phyloP scores from a whole-genome alignment of 2,329 filamentous ascomycete species.

The Talaromyces marneffei region DNA sequence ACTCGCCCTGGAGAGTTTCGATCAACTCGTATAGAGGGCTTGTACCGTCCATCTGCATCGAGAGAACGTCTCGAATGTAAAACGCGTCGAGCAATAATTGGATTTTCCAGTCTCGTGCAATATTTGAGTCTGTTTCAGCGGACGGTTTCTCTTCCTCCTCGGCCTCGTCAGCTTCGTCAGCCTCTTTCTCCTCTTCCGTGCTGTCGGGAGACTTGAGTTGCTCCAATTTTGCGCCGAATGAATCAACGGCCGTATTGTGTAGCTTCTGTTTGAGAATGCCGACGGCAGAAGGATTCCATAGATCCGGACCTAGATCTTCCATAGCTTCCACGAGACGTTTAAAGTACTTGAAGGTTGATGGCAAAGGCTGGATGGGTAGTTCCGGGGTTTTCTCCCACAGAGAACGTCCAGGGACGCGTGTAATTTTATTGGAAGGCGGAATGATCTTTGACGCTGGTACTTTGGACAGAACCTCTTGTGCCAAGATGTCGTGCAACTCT shows the following conservation, averaged over 20 bases:
- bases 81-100: conserved; percentile 36
- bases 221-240: conserved; percentile 21
- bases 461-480: conserved; percentile 44
- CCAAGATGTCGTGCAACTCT: conserved; percentile 59
- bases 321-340: conserved; percentile 61
- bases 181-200: conserved; percentile 5
- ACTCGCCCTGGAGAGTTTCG: conserved; percentile 39
- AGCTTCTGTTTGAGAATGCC: conserved; percentile 56
- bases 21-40: conserved; percentile 43
- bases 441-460: conserved; percentile 43
- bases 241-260: conserved; percentile 41
- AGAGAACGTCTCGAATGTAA: conserved; percentile 28
- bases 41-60: conserved; percentile 21
- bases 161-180: not conserved
- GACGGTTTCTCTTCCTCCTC: not conserved
- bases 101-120: conserved; percentile 28
- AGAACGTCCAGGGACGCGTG: conserved; percentile 53
- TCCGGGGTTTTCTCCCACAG: conserved; percentile 77
- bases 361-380: conserved; percentile 73
- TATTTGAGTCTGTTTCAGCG: not conserved
- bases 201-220: conserved; percentile 15
- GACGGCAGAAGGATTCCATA: conserved; percentile 72
- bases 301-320: conserved; percentile 64
- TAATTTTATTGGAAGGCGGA: conserved; percentile 21
- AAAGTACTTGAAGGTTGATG: conserved; percentile 66